phyloP scores from a whole-genome alignment of 768 basidiomycete species.

The Boletus barrowsii region DNA sequence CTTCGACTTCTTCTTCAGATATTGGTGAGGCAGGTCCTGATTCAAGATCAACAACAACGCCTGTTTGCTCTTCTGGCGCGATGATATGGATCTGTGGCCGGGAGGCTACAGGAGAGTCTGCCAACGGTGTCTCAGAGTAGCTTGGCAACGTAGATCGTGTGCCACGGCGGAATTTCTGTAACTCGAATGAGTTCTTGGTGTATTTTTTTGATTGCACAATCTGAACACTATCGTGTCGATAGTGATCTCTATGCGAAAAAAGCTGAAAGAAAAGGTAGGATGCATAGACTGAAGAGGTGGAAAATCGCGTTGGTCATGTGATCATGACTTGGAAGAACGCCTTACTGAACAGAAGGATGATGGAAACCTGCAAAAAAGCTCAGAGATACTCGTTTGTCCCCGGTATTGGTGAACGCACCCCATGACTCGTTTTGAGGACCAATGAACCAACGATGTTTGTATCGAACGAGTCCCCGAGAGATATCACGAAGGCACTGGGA shows the following conservation, averaged over 20 bases:
- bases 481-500: constrained; percentile 73
- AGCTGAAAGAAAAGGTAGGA: constrained; percentile 80
- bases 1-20: constrained; percentile 35
- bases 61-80: neutral
- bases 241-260: constrained; percentile 73
- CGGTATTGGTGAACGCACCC: constrained; percentile 42
- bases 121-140: constrained; percentile 2
- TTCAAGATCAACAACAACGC: constrained; percentile 10
- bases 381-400: constrained; percentile 2
- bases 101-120: constrained; percentile 8
- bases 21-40: neutral
- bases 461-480: constrained; percentile 33
- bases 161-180: constrained; percentile 16
- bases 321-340: neutral
- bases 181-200: constrained; percentile 37
- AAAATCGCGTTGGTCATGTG: neutral
- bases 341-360: constrained; percentile 75
- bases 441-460: constrained; percentile 33
- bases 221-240: constrained; percentile 44
- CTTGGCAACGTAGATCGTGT: constrained; percentile 1
- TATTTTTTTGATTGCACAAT: constrained; percentile 41
- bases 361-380: constrained; percentile 50
- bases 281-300: constrained; percentile 51
- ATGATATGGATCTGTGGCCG: neutral
- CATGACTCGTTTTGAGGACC: constrained; percentile 73